A percentile compares a stretch with the other conserved stretches of the same genome.
These are phyloP conservation scores for Parachaetomium inaequale DNA, from an alignment of 495 filamentous ascomycete species.

Conservation along the genomic window DNA sequence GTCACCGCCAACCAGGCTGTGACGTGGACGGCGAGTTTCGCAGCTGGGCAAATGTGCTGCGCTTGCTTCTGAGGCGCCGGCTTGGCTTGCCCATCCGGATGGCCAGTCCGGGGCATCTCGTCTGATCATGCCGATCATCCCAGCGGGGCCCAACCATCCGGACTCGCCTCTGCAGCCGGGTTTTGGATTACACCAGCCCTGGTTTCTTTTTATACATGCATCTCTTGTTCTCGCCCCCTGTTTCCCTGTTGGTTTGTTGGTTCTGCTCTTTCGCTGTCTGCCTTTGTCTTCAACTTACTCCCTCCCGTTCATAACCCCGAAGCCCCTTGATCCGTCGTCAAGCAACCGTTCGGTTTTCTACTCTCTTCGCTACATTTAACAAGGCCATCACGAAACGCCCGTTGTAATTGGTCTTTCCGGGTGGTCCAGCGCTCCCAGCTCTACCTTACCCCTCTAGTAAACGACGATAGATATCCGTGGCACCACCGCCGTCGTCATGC, in stretches of 20 bases:
- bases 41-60: constrained; percentile 1
- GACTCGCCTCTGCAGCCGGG: background rate
- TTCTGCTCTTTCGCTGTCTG: background rate
- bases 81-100: background rate
- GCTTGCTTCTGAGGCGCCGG: constrained; percentile 5
- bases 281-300: background rate
- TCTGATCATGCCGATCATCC: constrained; percentile 16
- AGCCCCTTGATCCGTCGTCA: background rate
- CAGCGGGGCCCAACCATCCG: constrained; percentile 7
- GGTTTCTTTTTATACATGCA: background rate
- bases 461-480: background rate
- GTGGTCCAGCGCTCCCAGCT: too few relatives aligned
- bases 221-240: background rate
- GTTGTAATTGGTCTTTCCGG: too few relatives aligned
- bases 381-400: background rate
- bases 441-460: background rate
- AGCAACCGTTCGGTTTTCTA: background rate
- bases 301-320: background rate
- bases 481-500: constrained; percentile 11
- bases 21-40: constrained; percentile 8
- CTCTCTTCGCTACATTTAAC: background rate
- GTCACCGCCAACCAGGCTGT: constrained; percentile 27
- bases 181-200: background rate
- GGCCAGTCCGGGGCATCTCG: constrained; percentile 8
- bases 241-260: background rate